These are phyloP conservation scores for Eremomyces bilateralis DNA, from an alignment of 495 filamentous ascomycete species.

Conservation along the genomic window DNA sequence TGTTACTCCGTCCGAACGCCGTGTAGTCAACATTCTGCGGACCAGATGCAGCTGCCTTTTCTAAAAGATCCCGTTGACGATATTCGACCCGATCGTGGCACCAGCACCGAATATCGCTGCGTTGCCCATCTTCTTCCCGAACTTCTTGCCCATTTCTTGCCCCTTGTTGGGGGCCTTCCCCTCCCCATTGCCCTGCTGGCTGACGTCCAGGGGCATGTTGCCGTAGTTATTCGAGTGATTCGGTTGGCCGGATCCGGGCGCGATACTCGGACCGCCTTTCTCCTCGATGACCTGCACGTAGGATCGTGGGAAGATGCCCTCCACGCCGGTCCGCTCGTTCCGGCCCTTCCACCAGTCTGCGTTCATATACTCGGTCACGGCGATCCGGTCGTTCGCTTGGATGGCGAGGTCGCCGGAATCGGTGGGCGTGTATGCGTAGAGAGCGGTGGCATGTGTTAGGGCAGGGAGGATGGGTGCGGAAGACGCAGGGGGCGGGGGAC, in stretches of 20 bases:
- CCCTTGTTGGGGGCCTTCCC: conserved; percentile 21
- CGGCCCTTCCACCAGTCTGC: conserved; percentile 90
- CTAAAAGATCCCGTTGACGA: conserved; percentile 90
- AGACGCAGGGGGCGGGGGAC: conserved; percentile 31
- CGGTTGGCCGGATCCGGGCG: conserved; percentile 8
- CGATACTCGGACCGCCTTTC: conserved; percentile 5
- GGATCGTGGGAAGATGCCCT: conserved; percentile 77
- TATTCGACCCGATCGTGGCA: conserved; percentile 73
- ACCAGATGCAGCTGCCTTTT: no score
- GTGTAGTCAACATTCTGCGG: no score
- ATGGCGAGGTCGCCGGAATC: conserved; percentile 64
- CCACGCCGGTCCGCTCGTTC: conserved; percentile 52
- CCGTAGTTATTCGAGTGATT: conserved; percentile 23
- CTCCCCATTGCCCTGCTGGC: conserved; percentile 13
- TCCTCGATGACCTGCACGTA: conserved; percentile 53
- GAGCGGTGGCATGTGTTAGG: conserved; percentile 50
- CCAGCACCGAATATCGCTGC: conserved; percentile 38
- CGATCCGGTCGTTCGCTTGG: conserved; percentile 50
- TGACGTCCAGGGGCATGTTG: conserved; percentile 22
- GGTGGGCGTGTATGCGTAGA: conserved; percentile 60
- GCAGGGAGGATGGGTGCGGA: conserved; percentile 21
- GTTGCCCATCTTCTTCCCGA: conserved; percentile 56
- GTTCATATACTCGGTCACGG: conserved; percentile 78
- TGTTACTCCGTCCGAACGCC: no score
- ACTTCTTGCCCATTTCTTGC: conserved; percentile 41